These are phyloP conservation scores for Brassica carinata DNA, from an alignment of 345 rosid genomes.

Conservation along the genomic window DNA sequence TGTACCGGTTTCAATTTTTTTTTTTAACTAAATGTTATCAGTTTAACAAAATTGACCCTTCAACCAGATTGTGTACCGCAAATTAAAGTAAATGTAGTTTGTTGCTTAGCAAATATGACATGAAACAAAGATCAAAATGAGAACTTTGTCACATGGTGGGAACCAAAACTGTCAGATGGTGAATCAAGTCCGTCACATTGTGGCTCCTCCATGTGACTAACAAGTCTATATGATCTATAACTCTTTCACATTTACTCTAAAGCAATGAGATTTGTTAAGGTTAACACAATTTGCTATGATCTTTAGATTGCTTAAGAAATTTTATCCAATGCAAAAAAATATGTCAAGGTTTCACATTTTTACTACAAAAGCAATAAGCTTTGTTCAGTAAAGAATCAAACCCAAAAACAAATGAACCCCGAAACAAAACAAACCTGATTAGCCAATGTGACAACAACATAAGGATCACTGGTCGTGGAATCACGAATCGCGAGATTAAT, in stretches of 20 bases:
- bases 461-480: constrained; percentile 56
- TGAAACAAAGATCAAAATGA: constrained; percentile 18
- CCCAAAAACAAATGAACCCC: neutral
- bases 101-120: constrained; percentile 24
- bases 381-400: neutral
- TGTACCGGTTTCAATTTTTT: neutral
- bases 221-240: neutral
- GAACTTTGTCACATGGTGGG: constrained; percentile 35
- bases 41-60: neutral
- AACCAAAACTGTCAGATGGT: constrained; percentile 20
- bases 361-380: neutral
- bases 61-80: neutral
- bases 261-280: neutral
- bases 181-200: constrained; percentile 14
- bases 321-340: no score
- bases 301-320: no score
- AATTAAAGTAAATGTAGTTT: neutral
- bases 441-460: constrained; percentile 49
- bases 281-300: no score
- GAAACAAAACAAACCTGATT: constrained; percentile 42
- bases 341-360: neutral
- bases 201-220: constrained; percentile 2
- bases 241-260: neutral
- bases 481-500: constrained; percentile 54
- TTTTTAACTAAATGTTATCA: neutral